These are phyloP conservation scores for Fusarium nodosum DNA, from an alignment of 2,329 filamentous ascomycete species.

Conservation along the genomic window DNA sequence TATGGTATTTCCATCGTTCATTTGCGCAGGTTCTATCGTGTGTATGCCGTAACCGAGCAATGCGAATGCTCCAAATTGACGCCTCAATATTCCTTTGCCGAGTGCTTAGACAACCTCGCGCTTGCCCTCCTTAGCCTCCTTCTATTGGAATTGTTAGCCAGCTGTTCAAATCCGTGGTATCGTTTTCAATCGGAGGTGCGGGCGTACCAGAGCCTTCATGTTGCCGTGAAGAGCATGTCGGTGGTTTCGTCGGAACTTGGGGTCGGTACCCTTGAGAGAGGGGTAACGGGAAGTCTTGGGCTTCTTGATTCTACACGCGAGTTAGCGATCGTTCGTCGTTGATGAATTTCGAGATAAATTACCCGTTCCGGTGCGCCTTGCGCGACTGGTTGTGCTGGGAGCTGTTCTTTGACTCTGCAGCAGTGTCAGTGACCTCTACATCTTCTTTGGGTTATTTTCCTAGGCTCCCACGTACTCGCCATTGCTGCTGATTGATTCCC, in stretches of 20 bases:
- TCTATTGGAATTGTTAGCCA: conserved; percentile 70
- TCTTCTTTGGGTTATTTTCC: not conserved
- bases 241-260: conserved; percentile 99
- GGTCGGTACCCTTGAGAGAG: conserved; percentile 97
- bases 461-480: conserved; percentile 55
- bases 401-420: conserved; percentile 98
- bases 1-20: conserved; percentile 48
- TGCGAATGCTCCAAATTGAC: conserved; percentile 45
- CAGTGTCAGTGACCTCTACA: conserved; percentile 38
- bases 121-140: conserved; percentile 98
- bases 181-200: conserved; percentile 18
- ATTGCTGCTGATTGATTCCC: conserved; percentile 56
- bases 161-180: conserved; percentile 7
- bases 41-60: conserved; percentile 43
- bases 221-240: conserved; percentile 99
- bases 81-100: conserved; percentile 35
- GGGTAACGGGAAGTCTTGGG: conserved; percentile 99
- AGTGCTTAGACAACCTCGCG: conserved; percentile 80
- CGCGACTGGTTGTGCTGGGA: conserved; percentile 98
- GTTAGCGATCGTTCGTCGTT: conserved; percentile 37
- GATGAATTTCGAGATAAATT: conserved; percentile 62
- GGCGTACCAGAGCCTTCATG: conserved; percentile 92
- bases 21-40: conserved; percentile 46
- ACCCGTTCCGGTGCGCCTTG: conserved; percentile 99
- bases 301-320: conserved; percentile 93